These are phyloP conservation scores for Marasmius oreades DNA, from an alignment of 1,284 basidiomycete species.

Conservation along the genomic window DNA sequence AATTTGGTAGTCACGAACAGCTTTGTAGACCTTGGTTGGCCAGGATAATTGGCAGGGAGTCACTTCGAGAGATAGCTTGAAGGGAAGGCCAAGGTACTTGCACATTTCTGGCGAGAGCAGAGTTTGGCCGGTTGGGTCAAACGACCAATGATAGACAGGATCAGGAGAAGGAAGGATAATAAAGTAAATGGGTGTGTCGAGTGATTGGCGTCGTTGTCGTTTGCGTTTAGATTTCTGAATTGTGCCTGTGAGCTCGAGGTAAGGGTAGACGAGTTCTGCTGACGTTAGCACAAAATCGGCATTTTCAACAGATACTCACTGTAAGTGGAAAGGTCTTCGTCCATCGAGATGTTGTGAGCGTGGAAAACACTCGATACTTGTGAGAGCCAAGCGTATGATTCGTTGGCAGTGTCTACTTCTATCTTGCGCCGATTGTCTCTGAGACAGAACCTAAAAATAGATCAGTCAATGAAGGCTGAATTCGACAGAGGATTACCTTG, in stretches of 20 bases:
- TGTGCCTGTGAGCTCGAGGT: background rate
- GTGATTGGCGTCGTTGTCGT: background rate
- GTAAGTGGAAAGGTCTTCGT: background rate
- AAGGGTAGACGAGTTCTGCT: background rate
- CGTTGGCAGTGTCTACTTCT: too few relatives aligned
- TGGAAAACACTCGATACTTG: too few relatives aligned
- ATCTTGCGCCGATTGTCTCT: too few relatives aligned
- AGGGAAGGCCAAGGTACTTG: background rate
- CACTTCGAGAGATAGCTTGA: background rate
- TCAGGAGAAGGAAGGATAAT: too few relatives aligned
- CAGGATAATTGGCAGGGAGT: background rate
- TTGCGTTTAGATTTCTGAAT: background rate
- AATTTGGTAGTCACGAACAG: background rate
- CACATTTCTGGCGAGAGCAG: background rate
- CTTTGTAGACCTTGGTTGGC: background rate
- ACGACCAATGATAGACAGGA: background rate
- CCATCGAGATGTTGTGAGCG: too few relatives aligned
- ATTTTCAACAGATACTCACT: background rate
- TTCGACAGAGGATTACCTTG: too few relatives aligned
- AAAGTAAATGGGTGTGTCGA: too few relatives aligned
- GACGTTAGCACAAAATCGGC: background rate
- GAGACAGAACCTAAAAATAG: too few relatives aligned
- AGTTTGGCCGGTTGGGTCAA: background rate
- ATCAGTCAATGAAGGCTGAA: too few relatives aligned
- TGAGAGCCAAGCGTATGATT: too few relatives aligned